Evolutionary conservation across 176 grass and related monocot genomes (phyloP).

Genomic region (Phragmites australis): DNA sequence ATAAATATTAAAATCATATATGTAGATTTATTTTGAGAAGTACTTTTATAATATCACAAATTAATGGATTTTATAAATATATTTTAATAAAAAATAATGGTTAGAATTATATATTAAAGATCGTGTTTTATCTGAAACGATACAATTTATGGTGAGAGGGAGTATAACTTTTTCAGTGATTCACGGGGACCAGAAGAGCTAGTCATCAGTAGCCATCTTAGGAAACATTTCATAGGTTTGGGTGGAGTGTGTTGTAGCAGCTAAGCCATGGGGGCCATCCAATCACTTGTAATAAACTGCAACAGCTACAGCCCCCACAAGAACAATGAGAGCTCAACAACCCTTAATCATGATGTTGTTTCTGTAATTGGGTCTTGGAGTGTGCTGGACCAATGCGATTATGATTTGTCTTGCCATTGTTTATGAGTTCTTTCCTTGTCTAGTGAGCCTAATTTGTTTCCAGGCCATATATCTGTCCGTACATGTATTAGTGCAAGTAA

Average conservation of each 20-base stretch:
- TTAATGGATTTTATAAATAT: too few species aligned
- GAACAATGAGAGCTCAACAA: constrained; percentile 44
- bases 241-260: constrained; percentile 28
- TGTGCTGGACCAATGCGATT: constrained; percentile 46
- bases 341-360: constrained; percentile 49
- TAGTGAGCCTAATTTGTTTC: too few species aligned
- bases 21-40: too few species aligned
- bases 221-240: constrained; percentile 11
- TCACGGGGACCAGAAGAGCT: constrained; percentile 26
- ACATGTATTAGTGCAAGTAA: too few species aligned
- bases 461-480: too few species aligned
- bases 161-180: constrained; percentile 28
- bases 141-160: too few species aligned
- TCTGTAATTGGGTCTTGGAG: constrained; percentile 32
- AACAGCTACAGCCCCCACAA: neutral
- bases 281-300: constrained; percentile 22
- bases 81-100: too few species aligned
- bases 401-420: constrained; percentile 45
- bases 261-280: constrained; percentile 32
- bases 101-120: too few species aligned
- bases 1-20: too few species aligned
- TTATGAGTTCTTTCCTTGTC: constrained; percentile 34
- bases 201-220: constrained; percentile 8
- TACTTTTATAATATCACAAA: too few species aligned
- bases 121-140: too few species aligned